Percentiles rank a stretch among this genome's conserved stretches.
Evolutionary conservation across 164 flowering plant genomes (phyloP).

Genomic region (Aristolochia contorta): DNA sequence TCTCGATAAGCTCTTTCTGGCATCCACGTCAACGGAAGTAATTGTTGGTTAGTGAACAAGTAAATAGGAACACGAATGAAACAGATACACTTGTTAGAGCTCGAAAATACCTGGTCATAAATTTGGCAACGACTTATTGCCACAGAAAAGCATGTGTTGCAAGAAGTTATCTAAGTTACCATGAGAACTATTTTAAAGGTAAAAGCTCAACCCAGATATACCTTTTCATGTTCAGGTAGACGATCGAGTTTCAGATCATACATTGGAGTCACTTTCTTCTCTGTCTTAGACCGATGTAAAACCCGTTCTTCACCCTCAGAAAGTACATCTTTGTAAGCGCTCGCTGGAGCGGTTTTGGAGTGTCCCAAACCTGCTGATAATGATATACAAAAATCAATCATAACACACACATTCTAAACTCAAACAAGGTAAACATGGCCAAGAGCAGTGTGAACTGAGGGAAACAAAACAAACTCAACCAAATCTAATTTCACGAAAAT

Average conservation of each 20-base stretch:
- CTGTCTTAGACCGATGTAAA: conserved; percentile 57
- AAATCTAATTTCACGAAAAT: no score
- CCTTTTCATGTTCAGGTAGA: conserved; percentile 73
- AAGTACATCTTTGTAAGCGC: conserved; percentile 16
- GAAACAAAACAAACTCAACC: no score
- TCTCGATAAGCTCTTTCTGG: conserved; percentile 61
- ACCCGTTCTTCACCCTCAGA: conserved; percentile 27
- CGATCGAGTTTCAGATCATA: conserved; percentile 56
- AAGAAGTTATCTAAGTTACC: no score
- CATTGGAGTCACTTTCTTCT: conserved; percentile 36
- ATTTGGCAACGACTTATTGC: no score
- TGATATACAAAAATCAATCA: not conserved
- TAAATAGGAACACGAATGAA: no score
- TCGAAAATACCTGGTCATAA: no score
- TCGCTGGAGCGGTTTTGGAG: conserved; percentile 54
- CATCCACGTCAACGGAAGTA: not conserved
- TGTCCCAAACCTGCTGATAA: conserved; percentile 53
- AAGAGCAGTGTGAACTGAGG: no score
- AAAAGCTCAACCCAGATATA: conserved; percentile 10
- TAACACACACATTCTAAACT: no score
- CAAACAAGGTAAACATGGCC: no score
- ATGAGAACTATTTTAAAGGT: not conserved
- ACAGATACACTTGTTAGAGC: no score
- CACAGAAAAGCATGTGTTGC: no score
- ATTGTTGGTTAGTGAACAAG: not conserved